These are phyloP conservation scores for Nannochloropsis gaditana DNA, from an alignment of 108 stramenopile genomes.

Conservation along the genomic window DNA sequence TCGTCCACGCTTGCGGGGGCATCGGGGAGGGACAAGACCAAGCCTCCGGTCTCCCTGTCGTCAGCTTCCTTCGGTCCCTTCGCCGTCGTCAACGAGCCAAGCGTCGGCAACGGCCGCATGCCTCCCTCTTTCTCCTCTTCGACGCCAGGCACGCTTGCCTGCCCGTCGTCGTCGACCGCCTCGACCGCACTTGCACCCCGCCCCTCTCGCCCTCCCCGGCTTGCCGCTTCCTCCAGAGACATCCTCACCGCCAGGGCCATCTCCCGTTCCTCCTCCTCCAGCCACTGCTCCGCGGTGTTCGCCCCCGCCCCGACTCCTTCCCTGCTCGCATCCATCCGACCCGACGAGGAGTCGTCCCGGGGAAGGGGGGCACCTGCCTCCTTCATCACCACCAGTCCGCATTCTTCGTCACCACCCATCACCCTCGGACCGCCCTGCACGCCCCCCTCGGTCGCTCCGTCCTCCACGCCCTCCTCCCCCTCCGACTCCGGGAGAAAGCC, in stretches of 20 bases:
- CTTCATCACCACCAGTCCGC: too few species aligned
- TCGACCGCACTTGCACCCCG: background rate
- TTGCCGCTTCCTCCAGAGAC: background rate
- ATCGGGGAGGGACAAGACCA: background rate
- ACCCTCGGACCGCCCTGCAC: too few species aligned
- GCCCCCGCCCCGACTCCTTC: background rate
- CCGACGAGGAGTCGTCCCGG: too few species aligned
- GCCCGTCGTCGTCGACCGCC: background rate
- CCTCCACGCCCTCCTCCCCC: background rate
- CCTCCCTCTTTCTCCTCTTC: too few species aligned
- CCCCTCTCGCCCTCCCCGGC: background rate
- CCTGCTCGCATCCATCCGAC: background rate
- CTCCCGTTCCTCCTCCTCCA: background rate
- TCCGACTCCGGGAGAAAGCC: background rate
- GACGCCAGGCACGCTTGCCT: background rate
- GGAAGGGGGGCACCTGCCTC: too few species aligned
- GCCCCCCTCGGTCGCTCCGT: background rate
- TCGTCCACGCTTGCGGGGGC: background rate
- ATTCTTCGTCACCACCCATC: too few species aligned
- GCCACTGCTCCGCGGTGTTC: background rate
- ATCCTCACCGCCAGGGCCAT: background rate
- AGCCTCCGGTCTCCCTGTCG: background rate
- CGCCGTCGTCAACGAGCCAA: background rate
- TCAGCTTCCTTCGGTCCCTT: background rate
- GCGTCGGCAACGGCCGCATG: too few species aligned